phyloP scores from a whole-genome alignment of 148 eudicot genomes.

The Hydrangea macrophylla region DNA sequence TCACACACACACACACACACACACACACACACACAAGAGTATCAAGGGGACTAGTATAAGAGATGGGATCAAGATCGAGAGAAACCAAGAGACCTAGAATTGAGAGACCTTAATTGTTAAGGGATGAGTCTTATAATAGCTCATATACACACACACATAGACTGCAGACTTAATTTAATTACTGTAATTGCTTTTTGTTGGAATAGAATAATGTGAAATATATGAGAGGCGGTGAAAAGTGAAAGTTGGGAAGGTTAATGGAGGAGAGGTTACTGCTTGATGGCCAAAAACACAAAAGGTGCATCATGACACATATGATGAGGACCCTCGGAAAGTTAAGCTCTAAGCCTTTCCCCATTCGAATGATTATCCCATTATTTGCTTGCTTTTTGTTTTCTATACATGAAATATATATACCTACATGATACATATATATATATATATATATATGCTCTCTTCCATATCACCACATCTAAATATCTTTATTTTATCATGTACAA shows the following conservation, averaged over 20 bases:
- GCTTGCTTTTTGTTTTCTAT: constrained; percentile 25
- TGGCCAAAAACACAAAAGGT: constrained; percentile 37
- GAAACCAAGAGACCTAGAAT: too few relatives aligned
- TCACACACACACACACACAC: too few relatives aligned
- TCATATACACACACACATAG: too few relatives aligned
- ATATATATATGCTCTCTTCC: constrained; percentile 6
- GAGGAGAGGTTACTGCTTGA: too few relatives aligned
- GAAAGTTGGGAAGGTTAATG: constrained; percentile 25
- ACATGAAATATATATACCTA: too few relatives aligned
- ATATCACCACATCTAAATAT: constrained; percentile 6
- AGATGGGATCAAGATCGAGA: too few relatives aligned
- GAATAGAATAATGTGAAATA: constrained; percentile 8
- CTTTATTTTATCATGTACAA: not conserved
- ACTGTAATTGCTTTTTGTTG: constrained; percentile 27
- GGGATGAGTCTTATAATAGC: too few relatives aligned
- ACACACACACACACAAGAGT: too few relatives aligned
- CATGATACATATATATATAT: not conserved
- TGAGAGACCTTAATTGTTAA: too few relatives aligned
- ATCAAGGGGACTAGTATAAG: too few relatives aligned
- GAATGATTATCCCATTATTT: constrained; percentile 77
- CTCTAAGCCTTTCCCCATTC: constrained; percentile 56
- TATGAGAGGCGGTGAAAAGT: constrained; percentile 67
- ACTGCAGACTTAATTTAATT: too few relatives aligned
- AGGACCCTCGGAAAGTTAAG: constrained; percentile 44
- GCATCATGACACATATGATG: constrained; percentile 78